These are phyloP conservation scores for Amyloporia xantha DNA, from an alignment of 768 basidiomycete species.

Conservation along the genomic window DNA sequence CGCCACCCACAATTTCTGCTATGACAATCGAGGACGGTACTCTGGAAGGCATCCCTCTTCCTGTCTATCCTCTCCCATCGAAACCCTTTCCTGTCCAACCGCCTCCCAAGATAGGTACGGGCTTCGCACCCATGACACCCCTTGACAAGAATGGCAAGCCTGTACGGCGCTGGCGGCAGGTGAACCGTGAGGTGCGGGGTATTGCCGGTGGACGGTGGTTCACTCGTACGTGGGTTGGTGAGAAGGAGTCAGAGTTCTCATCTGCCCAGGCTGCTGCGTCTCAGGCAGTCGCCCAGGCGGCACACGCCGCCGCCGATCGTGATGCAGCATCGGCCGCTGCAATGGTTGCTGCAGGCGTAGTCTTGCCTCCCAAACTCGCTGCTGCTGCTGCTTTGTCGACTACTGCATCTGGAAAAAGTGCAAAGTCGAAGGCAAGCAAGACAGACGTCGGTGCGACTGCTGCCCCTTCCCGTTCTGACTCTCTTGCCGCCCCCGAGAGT, in stretches of 20 bases:
- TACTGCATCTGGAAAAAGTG: constrained; percentile 10
- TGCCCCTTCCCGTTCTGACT: constrained; percentile 20
- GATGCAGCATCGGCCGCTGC: constrained; percentile 4
- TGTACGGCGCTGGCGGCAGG: constrained; percentile 67
- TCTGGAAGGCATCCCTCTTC: constrained; percentile 56
- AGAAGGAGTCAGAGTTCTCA: constrained; percentile 67
- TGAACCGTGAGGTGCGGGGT: constrained; percentile 72
- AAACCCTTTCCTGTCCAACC: constrained; percentile 80
- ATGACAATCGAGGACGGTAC: constrained; percentile 36
- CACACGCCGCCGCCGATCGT: constrained; percentile 9
- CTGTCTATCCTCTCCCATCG: constrained; percentile 72
- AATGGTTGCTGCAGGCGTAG: constrained; percentile 10
- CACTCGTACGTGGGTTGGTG: constrained; percentile 74
- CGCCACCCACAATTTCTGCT: constrained; percentile 7
- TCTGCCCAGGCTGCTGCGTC: constrained; percentile 13
- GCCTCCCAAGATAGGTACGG: constrained; percentile 67
- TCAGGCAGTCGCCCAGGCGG: constrained; percentile 11
- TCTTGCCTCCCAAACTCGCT: constrained; percentile 17
- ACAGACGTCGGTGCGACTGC: constrained; percentile 8
- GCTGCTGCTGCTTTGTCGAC: constrained; percentile 7
- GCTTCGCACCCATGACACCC: constrained; percentile 60
- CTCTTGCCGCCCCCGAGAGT: constrained; percentile 14
- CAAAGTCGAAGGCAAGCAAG: constrained; percentile 2
- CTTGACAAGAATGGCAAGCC: constrained; percentile 59
- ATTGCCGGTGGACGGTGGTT: constrained; percentile 85